Evolutionary conservation across 495 filamentous ascomycete genomes (phyloP), one percentile per base, ranked within the genome.

Genomic region (Xylaria grammica): DNA sequence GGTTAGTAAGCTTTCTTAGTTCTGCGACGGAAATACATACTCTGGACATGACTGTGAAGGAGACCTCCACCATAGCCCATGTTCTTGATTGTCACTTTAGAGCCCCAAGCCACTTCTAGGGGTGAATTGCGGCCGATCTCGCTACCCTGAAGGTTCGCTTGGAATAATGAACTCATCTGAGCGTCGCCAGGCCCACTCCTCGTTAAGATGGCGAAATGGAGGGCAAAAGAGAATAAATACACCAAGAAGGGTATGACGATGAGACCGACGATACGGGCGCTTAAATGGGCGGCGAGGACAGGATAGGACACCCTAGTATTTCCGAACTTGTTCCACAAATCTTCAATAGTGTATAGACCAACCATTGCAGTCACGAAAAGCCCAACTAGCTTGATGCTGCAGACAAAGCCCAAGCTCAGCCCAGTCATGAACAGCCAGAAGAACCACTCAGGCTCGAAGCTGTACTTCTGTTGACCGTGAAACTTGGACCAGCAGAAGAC

Each of bases 151-250:
- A 99, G 85, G 68, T 99, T 99, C 24, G 95, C 95, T 71, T 99
- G 95, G 84, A 99, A 99, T 44, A 99, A 86, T 20, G 95, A 99
- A 78, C 94, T 97, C 95, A 99, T 99, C 74, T 99, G 95, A 6
- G 95, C 95, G 80, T 99, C 95, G 49, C 95, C 95, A 1, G 95
- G 95, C 7, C 95, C 95, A 75, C 89, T 95, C 79, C 96, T 97
- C 75, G 94, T 91, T 54, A 99, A 82, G 50, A 99, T 90, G 48
- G 90, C 82, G 74, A 99, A 99, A 74, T 99, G 95, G 56, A 94
- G 80, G 65, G 88, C 96, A 76, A 99, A 99, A 30, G 93, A 96
- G 72, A 96, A 88, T 81, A 97, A 89, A 75, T 99, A 99, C 57
- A 99, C 90, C 44, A 92, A 72, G 40, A 92, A 75, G 10, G 95